Evolutionary conservation across 768 basidiomycete genomes (phyloP).

Genomic region (Hysterangium stoloniferum): DNA sequence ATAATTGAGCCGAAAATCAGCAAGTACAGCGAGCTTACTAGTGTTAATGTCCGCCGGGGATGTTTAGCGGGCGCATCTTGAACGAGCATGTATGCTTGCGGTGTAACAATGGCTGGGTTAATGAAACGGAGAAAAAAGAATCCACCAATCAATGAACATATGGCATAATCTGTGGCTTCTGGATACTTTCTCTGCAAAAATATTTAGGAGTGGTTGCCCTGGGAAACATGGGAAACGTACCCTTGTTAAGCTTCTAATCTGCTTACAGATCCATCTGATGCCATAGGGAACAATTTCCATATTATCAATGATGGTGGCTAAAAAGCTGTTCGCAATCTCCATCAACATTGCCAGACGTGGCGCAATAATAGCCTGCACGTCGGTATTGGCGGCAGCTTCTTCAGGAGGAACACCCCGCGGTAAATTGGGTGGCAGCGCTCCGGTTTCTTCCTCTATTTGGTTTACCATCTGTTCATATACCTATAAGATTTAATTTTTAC

Average conservation of each 20-base stretch:
- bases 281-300: slow-evolving; percentile 99
- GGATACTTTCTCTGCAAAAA: slow-evolving; percentile 86
- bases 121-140: slow-evolving; percentile 99
- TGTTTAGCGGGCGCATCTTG: slow-evolving; percentile 98
- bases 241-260: slow-evolving; percentile 92
- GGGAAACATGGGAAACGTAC: slow-evolving; percentile 37
- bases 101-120: slow-evolving; percentile 98
- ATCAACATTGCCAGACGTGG: slow-evolving; percentile 97
- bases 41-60: slow-evolving; percentile 89
- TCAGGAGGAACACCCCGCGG: slow-evolving; percentile 93
- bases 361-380: slow-evolving; percentile 97
- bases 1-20: neutral
- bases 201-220: neutral
- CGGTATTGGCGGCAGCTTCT: slow-evolving; percentile 85
- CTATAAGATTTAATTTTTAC: slow-evolving; percentile 31
- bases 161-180: slow-evolving; percentile 96
- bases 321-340: slow-evolving; percentile 98
- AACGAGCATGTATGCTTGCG: slow-evolving; percentile 99
- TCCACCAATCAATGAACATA: slow-evolving; percentile 96
- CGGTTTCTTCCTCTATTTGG: slow-evolving; percentile 97
- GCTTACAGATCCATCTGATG: slow-evolving; percentile 99
- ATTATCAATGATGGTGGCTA: slow-evolving; percentile 95
- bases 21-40: slow-evolving; percentile 37
- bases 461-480: slow-evolving; percentile 99
- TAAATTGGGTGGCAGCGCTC: slow-evolving; percentile 81